These are phyloP conservation scores for Populus davidiana DNA, from an alignment of 345 rosid species.

Conservation along the genomic window DNA sequence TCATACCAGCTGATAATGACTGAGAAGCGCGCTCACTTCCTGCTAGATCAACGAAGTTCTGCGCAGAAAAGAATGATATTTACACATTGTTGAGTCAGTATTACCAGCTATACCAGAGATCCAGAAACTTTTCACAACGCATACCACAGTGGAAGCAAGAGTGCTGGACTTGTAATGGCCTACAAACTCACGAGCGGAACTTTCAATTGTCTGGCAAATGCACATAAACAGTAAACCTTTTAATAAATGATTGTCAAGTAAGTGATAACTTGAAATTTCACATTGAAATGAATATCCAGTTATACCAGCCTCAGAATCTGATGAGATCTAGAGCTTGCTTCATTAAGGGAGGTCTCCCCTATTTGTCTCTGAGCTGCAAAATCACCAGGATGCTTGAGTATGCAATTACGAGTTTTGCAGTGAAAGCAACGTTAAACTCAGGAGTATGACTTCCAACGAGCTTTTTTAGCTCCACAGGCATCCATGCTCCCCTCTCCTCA, in stretches of 20 bases:
- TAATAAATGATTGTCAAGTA: constrained; percentile 2
- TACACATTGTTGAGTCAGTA: constrained; percentile 1
- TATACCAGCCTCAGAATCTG: constrained; percentile 88
- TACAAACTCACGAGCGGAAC: constrained; percentile 57
- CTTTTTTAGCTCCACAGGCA: not conserved
- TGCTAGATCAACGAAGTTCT: constrained; percentile 91
- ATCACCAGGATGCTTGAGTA: constrained; percentile 15
- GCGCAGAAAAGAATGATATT: constrained; percentile 21
- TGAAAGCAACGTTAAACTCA: not conserved
- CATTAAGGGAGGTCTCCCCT: constrained; percentile 90
- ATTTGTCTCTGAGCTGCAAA: constrained; percentile 90
- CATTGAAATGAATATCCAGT: constrained; percentile 15
- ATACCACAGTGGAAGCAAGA: constrained; percentile 82
- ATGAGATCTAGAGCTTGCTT: constrained; percentile 95
- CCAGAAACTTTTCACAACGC: not conserved
- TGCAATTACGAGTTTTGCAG: constrained; percentile 13
- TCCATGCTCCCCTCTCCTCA: not conserved
- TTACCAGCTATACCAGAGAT: constrained; percentile 6
- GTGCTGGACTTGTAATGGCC: constrained; percentile 66
- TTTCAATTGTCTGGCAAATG: constrained; percentile 67
- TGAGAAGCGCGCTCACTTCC: constrained; percentile 99
- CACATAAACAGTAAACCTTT: constrained; percentile 3
- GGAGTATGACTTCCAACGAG: not conserved
- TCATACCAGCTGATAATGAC: constrained; percentile 72
- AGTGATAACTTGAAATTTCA: constrained; percentile 2